Evolutionary conservation across 2,329 filamentous ascomycete genomes (phyloP), one percentile per base, ranked within the genome.

Genomic region (Cladosporium austrohemisphaericum): DNA sequence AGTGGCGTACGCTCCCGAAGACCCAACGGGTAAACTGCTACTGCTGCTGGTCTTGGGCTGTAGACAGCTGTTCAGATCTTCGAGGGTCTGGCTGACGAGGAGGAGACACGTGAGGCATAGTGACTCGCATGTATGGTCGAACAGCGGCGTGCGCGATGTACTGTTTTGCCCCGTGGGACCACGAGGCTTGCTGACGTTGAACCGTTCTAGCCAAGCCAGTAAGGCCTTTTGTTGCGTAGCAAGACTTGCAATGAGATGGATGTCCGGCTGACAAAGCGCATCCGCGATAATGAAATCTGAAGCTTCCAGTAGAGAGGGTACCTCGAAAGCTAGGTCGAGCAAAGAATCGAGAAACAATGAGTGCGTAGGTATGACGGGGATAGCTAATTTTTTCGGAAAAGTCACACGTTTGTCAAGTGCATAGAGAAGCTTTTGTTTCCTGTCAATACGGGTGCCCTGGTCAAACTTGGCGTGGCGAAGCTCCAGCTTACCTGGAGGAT

Each of bases 391-490:
- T 14, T 5, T 5, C 28, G 33, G 43, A 13, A 47, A 47, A 16
- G 43, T 32, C 7, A 10, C 19, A 4, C 32, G 22, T 3, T 28
- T 35, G 23, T 20, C 28, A n/a, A 47, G 33, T 2, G 43, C 28
- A 25, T 47, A 13, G 18, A 47, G 20, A 5, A 47, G 43, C 43
- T 47, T n/a, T n/a, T n/a, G n/a, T n/a, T n/a, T n/a, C n/a, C n/a
- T n/a, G n/a, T n/a, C n/a, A n/a, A n/a, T n/a, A n/a, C n/a, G n/a
- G n/a, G 9, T n/a, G 10, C 6, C 11, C 19, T 19, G 10, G 37
- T 41, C 16, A 31, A 41, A 11, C 14, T 16, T 28, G 16, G 1
- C 5, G 2, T 10, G 23, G 19, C 3, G 23, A 14, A 11, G n/a
- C n/a, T n/a, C n/a, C n/a, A n/a, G n/a, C n/a, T n/a, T n/a, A n/a